These are phyloP conservation scores for Prunus kanzakura DNA, from an alignment of 306 rosid species.

Conservation along the genomic window DNA sequence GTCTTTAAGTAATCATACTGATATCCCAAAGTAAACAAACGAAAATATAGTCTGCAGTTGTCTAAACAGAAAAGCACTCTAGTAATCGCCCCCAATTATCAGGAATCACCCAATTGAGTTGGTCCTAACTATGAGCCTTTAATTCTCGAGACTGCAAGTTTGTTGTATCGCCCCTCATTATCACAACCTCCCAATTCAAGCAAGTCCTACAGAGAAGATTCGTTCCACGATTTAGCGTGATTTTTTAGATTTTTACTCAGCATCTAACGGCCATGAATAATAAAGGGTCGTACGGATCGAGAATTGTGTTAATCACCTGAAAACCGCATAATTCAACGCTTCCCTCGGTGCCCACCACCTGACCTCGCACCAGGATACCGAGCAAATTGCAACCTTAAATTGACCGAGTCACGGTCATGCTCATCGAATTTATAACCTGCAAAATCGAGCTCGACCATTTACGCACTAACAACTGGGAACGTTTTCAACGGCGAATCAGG, in stretches of 20 bases:
- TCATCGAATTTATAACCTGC: conserved; percentile 99
- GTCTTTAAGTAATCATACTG: not conserved
- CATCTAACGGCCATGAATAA: conserved; percentile 38
- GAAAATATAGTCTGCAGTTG: conserved; percentile 29
- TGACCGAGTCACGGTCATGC: conserved; percentile 90
- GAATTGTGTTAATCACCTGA: conserved; percentile 67
- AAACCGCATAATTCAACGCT: conserved; percentile 66
- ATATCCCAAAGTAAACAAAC: conserved; percentile 11
- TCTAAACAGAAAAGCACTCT: conserved; percentile 40
- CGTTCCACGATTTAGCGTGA: conserved; percentile 62
- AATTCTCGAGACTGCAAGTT: conserved; percentile 44
- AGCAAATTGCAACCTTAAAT: conserved; percentile 94
- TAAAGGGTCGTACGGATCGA: conserved; percentile 42
- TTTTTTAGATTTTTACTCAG: conserved; percentile 36
- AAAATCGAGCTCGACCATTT: conserved; percentile 79
- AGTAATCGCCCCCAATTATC: conserved; percentile 22
- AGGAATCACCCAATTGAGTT: conserved; percentile 25
- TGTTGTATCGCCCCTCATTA: conserved; percentile 53
- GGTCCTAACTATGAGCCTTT: conserved; percentile 53
- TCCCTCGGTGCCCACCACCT: conserved; percentile 95
- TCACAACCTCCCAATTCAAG: conserved; percentile 48
- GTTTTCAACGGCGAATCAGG: conserved; percentile 50
- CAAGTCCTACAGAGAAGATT: conserved; percentile 74
- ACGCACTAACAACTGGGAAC: conserved; percentile 53
- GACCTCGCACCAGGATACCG: conserved; percentile 99